These are phyloP conservation scores for Ilyonectria sp. DNA, from an alignment of 2,329 filamentous ascomycete genomes.

Conservation along the genomic window DNA sequence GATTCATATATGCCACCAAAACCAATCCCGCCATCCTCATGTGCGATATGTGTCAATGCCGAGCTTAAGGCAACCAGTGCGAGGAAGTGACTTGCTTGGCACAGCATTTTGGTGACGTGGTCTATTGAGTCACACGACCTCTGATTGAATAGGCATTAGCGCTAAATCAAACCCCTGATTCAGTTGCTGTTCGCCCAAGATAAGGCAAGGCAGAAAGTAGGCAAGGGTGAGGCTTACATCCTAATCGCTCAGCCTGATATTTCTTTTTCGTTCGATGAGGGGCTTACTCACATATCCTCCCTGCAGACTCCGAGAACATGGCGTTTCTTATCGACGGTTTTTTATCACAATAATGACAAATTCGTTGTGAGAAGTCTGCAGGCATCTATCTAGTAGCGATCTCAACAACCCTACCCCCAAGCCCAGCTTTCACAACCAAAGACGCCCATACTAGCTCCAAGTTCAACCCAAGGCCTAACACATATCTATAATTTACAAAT, in stretches of 20 bases:
- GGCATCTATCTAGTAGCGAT: too few relatives aligned
- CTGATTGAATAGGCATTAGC: neutral
- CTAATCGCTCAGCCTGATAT: too few relatives aligned
- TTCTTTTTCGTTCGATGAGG: too few relatives aligned
- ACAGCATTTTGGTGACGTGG: neutral
- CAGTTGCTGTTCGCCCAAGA: neutral
- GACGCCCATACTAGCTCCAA: neutral
- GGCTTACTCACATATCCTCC: too few relatives aligned
- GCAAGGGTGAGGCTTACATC: too few relatives aligned
- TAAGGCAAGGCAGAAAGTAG: neutral
- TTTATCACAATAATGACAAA: too few relatives aligned
- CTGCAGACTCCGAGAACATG: too few relatives aligned
- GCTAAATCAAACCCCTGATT: neutral
- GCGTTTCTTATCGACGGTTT: too few relatives aligned
- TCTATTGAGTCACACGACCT: neutral
- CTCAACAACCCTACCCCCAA: neutral
- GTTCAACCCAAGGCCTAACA: neutral
- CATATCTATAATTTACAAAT: neutral
- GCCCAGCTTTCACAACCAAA: neutral
- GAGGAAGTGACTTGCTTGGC: neutral
- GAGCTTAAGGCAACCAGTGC: neutral
- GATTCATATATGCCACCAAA: neutral
- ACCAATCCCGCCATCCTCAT: neutral
- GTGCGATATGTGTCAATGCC: neutral
- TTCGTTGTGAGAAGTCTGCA: too few relatives aligned